Conservation (phyloP, 179 eudicot genomes). For the Corrigiola litoralis region DNA sequence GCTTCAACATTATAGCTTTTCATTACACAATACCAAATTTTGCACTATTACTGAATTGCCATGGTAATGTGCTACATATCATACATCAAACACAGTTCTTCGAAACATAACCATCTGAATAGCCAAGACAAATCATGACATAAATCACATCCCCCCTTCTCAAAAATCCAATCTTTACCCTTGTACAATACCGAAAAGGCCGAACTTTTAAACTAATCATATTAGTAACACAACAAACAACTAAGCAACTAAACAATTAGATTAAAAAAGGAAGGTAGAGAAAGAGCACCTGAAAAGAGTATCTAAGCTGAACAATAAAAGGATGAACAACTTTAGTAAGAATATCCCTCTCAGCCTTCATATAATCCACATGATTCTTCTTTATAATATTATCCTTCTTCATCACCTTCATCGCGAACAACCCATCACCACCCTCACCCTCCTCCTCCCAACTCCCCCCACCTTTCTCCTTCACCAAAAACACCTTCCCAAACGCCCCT, state of each 20-base stretch:
- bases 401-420: conserved; percentile 90
- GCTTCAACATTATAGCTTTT: too few species aligned
- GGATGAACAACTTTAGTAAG: conserved; percentile 89
- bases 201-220: neutral
- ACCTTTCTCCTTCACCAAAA: conserved; percentile 67
- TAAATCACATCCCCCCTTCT: too few species aligned
- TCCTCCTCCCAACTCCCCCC: conserved; percentile 1
- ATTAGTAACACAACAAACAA: neutral
- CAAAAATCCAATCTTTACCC: conserved; percentile 13
- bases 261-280: neutral
- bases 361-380: conserved; percentile 89
- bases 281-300: conserved; percentile 70
- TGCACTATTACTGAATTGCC: too few species aligned
- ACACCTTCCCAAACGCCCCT: conserved; percentile 96
- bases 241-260: neutral
- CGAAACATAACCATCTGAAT: neutral
- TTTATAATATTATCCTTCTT: conserved; percentile 78
- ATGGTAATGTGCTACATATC: too few species aligned
- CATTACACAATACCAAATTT: too few species aligned
- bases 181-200: too few species aligned
- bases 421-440: conserved; percentile 46
- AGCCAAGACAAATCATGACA: neutral
- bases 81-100: too few species aligned
- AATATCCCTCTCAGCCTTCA: conserved; percentile 97
- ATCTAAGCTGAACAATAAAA: conserved; percentile 83